Base-by-base conservation (phyloP, 2,329 filamentous ascomycete genomes). In the Monilinia polystroma region DNA sequence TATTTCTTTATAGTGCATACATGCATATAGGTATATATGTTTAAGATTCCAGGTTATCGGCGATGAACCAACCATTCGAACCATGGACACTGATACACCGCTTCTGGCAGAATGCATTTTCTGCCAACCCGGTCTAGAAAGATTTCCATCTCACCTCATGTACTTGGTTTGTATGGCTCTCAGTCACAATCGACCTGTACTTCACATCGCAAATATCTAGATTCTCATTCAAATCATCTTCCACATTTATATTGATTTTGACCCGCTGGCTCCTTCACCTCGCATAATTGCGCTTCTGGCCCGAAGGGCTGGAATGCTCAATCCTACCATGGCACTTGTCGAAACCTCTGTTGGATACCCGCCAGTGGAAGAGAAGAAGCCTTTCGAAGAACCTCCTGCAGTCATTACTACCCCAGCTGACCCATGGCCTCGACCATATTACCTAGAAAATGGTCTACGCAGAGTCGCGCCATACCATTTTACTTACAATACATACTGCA, bases 401-500 rank as follows among this genome's bases (percentile, higher is more conserved):
- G 81, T 85, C 3, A 76, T 81, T 51, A 80, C 80, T 38, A 86
- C 84, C 16, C 82, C 82, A n/a, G 81, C 79, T 73, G 81, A 83
- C 73, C 85, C 85, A 35, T 77, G 80, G 81, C 85, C 84, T 11
- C 79, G 81, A 66, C 93, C 92, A 0, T 98, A 97, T 79, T 90
- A 90, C 73, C 82, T 97, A 69, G 90, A 97, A 73, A 89, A 90
- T 72, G 93, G 91, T 11, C 81, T 99, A 69, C 89, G 93, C 62
- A 88, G 92, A 70, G 90, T 97, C 43, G 84, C 84, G 54, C 94
- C 94, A 4, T 98, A 99, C 76, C 87, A 95, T 77, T 97, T 85
- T 78, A 97, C 93, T 3, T 97, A 97, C 82, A 96, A 97, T 76
- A 97, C 94, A 0, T 92, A 87, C 80, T 95, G 91, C 82, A 99